Evolutionary conservation across 164 flowering plant genomes (phyloP), one percentile per base, ranked within the genome.

Genomic region (Aristolochia fimbriata): DNA sequence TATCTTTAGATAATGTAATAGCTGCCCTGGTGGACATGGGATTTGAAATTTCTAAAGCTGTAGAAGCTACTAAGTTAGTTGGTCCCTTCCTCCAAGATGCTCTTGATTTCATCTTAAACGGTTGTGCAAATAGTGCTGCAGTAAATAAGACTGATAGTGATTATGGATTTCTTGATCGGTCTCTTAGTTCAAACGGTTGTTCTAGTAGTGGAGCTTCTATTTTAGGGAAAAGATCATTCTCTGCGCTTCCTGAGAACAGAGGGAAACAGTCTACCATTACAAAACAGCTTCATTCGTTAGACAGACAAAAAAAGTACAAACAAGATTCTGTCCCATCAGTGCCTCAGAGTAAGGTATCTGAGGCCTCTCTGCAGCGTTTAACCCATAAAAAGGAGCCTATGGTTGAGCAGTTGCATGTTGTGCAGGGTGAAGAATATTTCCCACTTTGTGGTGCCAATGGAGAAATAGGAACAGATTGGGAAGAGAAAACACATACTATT

Each of bases 11-110:
- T 45, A 70, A 74, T 66, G 76, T 79, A 50, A 68, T 80, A 37
- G 74, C 76, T 4, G 72, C 75, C 51, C 71, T 90, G 55, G 43
- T 80, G 30, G 86, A 83, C 51, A 85, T 85, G 92, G 92, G 92
- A 21, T 89, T 85, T 72, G 84, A 83, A 30, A 54, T 65, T 41
- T 68, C 78, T 48, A 57, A 43, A 46, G 77, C 68, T 51, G 56
- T 58, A 24, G 79, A 81, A 68, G 96, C 91, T 45, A 63, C 83
- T 62, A 65, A 81, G 61, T 74, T 71, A 6, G 87, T 80, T 13
- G 96, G 96, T 37, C 76, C 84, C 55, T 76, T 81, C 21, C 33
- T 82, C 25, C 71, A 81, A 52, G 64, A 62, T 57, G 84, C 81
- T 5, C 62, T 82, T 46, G 83, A 82, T 55, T 82, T 69, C 74